These are phyloP conservation scores for Prosopis cineraria DNA, from an alignment of 306 rosid species.

Conservation along the genomic window DNA sequence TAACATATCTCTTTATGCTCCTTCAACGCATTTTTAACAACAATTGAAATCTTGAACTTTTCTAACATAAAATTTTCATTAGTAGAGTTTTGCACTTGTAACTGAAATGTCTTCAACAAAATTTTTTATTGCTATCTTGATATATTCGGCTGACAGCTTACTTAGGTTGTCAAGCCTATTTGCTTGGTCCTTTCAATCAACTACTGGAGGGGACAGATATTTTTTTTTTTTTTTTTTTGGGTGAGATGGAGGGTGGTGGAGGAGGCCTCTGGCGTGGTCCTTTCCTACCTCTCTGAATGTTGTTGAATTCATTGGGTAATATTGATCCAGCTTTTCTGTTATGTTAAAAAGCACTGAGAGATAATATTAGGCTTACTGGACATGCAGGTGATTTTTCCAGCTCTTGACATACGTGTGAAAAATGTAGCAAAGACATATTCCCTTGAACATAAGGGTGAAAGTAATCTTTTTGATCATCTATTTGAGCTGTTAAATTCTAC, in stretches of 20 bases:
- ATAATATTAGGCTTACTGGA: slow-evolving; percentile 21
- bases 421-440: slow-evolving; percentile 96
- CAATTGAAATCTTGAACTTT: neutral
- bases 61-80: slow-evolving; percentile 7
- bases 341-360: slow-evolving; percentile 32
- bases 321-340: slow-evolving; percentile 31
- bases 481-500: slow-evolving; percentile 78
- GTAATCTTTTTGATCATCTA: slow-evolving; percentile 85
- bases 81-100: slow-evolving; percentile 2
- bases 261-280: neutral
- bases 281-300: slow-evolving; percentile 19
- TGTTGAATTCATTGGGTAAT: slow-evolving; percentile 15
- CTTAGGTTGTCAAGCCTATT: slow-evolving; percentile 14
- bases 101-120: slow-evolving; percentile 20
- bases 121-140: slow-evolving; percentile 5
- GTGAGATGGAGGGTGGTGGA: neutral
- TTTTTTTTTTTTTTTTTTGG: neutral
- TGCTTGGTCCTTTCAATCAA: neutral
- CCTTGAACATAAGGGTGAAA: slow-evolving; percentile 97
- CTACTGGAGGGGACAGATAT: neutral
- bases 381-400: slow-evolving; percentile 93
- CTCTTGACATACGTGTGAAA: slow-evolving; percentile 98
- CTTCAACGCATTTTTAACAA: neutral
- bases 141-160: slow-evolving; percentile 12
- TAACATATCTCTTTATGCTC: neutral